phyloP scores from a whole-genome alignment of 73 alveolate species.

The Paramecium sexaurelia region DNA sequence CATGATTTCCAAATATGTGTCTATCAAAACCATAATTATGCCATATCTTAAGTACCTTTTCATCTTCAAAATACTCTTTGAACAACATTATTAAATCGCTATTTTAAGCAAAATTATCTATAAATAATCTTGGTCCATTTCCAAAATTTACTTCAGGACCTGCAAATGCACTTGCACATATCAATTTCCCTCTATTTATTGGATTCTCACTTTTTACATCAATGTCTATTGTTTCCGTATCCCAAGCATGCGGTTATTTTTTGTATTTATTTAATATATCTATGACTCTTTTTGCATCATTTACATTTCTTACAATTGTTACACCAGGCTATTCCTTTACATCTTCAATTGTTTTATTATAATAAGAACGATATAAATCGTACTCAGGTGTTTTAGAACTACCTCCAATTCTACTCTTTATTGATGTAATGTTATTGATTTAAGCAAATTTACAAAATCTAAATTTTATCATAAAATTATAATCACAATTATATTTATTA shows the following conservation, averaged over 20 bases:
- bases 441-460: slow-evolving; percentile 26
- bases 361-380: slow-evolving; percentile 31
- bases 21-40: slow-evolving; percentile 94
- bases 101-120: slow-evolving; percentile 84
- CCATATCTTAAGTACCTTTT: slow-evolving; percentile 76
- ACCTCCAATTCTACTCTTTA: slow-evolving; percentile 37
- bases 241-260: slow-evolving; percentile 92
- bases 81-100: slow-evolving; percentile 77
- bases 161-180: slow-evolving; percentile 86
- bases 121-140: slow-evolving; percentile 89
- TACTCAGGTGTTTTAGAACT: slow-evolving; percentile 52
- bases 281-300: slow-evolving; percentile 77
- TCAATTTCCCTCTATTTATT: slow-evolving; percentile 82
- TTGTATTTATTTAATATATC: slow-evolving; percentile 66
- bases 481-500: not conserved
- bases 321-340: slow-evolving; percentile 67
- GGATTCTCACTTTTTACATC: slow-evolving; percentile 84
- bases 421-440: not conserved
- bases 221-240: slow-evolving; percentile 87
- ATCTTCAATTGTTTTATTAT: not conserved
- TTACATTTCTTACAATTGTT: slow-evolving; percentile 76
- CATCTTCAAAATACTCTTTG: slow-evolving; percentile 86
- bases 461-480: slow-evolving; percentile 18
- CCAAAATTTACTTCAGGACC: slow-evolving; percentile 97
- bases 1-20: slow-evolving; percentile 84